phyloP scores from a whole-genome alignment of 1,284 basidiomycete species.

The Kwoniella shivajii region DNA sequence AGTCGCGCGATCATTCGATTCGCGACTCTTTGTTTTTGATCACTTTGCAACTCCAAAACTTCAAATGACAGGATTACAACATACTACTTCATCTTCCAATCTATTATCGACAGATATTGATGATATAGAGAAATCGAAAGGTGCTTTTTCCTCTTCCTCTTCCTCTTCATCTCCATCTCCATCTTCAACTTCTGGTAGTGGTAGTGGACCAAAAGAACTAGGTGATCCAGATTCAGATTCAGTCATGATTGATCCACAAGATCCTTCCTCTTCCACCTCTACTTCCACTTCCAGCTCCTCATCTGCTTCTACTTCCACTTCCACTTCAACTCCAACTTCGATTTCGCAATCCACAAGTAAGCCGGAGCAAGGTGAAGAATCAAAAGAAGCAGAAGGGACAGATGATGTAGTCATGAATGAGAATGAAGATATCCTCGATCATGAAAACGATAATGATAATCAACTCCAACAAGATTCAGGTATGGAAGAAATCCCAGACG shows the following conservation, averaged over 20 bases:
- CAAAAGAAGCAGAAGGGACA: background rate
- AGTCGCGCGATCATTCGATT: conserved; percentile 6
- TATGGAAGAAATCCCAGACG: background rate
- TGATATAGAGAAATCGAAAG: background rate
- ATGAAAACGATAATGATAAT: no score
- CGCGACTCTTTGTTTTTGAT: background rate
- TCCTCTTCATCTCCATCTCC: background rate
- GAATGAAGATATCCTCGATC: no score
- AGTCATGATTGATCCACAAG: background rate
- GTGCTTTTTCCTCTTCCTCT: no score
- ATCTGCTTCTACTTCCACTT: background rate
- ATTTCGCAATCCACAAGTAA: background rate
- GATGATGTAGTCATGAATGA: conserved; percentile 18
- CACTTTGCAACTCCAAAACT: no score
- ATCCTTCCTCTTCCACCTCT: conserved; percentile 1
- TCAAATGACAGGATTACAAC: conserved; percentile 14
- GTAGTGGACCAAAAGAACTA: background rate
- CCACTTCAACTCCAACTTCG: background rate
- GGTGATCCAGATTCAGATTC: background rate
- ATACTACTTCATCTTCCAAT: conserved; percentile 8
- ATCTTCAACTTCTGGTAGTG: background rate
- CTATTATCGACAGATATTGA: background rate
- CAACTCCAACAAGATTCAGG: no score
- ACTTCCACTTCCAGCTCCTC: background rate
- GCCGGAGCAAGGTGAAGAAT: background rate